Percentiles rank a stretch among this genome's conserved stretches.
phyloP scores from a whole-genome alignment of 2,329 filamentous ascomycete genomes.

The Phoma sp. region DNA sequence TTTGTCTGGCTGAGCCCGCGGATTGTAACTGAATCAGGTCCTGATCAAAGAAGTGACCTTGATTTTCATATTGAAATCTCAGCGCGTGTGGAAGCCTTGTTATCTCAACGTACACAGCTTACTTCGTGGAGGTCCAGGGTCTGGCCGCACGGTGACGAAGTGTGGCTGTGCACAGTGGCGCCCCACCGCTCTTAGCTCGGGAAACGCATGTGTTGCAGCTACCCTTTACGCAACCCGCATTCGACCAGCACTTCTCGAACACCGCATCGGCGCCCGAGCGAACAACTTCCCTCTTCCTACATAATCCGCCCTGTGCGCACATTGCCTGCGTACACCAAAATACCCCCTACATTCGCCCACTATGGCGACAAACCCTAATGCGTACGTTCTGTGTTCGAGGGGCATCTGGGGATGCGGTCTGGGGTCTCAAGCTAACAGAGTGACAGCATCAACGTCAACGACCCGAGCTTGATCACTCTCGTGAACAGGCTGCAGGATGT shows the following conservation, averaged over 20 bases:
- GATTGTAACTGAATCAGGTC: neutral
- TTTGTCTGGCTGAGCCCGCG: conserved; percentile 7
- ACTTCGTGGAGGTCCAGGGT: neutral
- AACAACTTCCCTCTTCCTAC: conserved; percentile 13
- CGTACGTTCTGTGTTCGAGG: conserved; percentile 38
- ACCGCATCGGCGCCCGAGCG: conserved; percentile 23
- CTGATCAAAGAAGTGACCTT: neutral
- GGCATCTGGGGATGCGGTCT: conserved; percentile 20
- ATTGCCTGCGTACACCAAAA: conserved; percentile 6
- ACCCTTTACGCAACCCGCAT: conserved; percentile 6
- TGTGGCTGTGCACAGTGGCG: conserved; percentile 12
- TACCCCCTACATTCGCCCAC: conserved; percentile 28
- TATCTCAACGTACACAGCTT: neutral
- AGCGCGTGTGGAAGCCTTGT: no score
- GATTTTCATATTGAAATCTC: no score
- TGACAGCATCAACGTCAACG: conserved; percentile 72
- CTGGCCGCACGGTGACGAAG: conserved; percentile 2
- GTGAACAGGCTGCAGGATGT: conserved; percentile 99
- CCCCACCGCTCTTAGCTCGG: conserved; percentile 11
- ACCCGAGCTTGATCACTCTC: conserved; percentile 74
- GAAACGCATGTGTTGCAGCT: conserved; percentile 17
- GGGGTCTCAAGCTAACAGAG: conserved; percentile 35
- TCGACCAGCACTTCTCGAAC: conserved; percentile 23
- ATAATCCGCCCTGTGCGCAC: conserved; percentile 8
- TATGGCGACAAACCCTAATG: conserved; percentile 51